Conservation (phyloP, 148 eudicot species). For the Heliosperma pusillum region DNA sequence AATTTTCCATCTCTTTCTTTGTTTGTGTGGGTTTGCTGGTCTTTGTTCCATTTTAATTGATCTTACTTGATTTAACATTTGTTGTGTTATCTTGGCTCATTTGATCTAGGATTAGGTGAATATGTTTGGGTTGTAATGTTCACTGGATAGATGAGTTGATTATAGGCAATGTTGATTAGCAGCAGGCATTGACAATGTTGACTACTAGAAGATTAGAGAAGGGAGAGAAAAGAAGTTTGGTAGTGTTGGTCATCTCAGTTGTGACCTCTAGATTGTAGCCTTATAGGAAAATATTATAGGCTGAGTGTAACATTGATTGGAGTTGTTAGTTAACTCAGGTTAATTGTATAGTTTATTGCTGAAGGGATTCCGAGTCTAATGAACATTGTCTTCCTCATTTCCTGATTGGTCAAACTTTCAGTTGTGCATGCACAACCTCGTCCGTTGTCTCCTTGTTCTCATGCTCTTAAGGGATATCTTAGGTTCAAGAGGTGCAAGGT, state of each 20-base stretch:
- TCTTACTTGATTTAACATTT: not conserved
- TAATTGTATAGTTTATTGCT: no score
- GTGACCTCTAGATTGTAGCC: not conserved
- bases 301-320: not conserved
- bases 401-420: not conserved
- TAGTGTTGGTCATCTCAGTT: not conserved
- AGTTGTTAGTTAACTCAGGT: not conserved
- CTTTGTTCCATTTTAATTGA: not conserved
- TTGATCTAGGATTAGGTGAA: not conserved
- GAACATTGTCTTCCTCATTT: not conserved
- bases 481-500: not conserved
- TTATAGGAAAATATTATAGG: not conserved
- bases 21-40: not conserved
- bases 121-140: not conserved
- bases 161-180: not conserved
- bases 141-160: not conserved
- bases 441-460: no score
- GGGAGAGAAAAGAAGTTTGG: not conserved
- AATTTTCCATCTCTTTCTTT: not conserved
- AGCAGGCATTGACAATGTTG: not conserved
- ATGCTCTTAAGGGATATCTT: no score
- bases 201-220: not conserved
- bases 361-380: not conserved
- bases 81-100: not conserved
- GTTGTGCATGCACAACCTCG: not conserved